These are phyloP conservation scores for Harrya chromipes DNA, from an alignment of 768 basidiomycete genomes.

Conservation along the genomic window DNA sequence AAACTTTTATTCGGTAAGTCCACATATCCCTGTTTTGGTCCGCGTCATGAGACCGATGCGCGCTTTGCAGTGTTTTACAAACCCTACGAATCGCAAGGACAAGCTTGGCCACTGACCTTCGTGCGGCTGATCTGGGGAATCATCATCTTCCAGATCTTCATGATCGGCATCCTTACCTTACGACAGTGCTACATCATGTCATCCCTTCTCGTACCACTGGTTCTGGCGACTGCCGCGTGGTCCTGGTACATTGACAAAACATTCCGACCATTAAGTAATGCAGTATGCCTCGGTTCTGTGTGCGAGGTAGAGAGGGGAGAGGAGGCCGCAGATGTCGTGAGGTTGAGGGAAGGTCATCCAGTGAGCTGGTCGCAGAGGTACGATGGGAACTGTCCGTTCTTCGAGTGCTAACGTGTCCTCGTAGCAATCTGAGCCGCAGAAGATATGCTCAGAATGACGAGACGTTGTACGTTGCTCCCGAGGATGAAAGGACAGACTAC, in stretches of 20 bases:
- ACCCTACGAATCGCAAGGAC: constrained; percentile 95
- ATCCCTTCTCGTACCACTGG: constrained; percentile 68
- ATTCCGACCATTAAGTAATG: constrained; percentile 73
- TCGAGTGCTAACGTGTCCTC: neutral
- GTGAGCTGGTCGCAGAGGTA: constrained; percentile 90
- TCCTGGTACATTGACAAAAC: constrained; percentile 70
- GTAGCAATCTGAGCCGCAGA: constrained; percentile 77
- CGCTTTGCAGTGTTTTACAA: constrained; percentile 84
- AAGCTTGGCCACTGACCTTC: constrained; percentile 97
- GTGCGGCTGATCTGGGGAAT: constrained; percentile 90
- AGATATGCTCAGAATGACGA: constrained; percentile 94
- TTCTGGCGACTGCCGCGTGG: constrained; percentile 74
- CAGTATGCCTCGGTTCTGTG: constrained; percentile 81
- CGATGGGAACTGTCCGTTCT: neutral
- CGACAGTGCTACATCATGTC: constrained; percentile 55
- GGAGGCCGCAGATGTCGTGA: constrained; percentile 73
- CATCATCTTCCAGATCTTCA: constrained; percentile 91
- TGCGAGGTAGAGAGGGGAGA: constrained; percentile 89
- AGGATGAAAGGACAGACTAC: constrained; percentile 90
- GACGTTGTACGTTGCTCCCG: constrained; percentile 91
- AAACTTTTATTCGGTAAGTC: constrained; percentile 87
- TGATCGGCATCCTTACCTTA: constrained; percentile 91
- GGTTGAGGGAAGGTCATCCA: constrained; percentile 77
- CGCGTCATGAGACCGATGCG: neutral
- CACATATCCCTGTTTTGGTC: neutral